Base-by-base conservation (phyloP, 805 yeast species). In the Metschnikowia borealis region DNA sequence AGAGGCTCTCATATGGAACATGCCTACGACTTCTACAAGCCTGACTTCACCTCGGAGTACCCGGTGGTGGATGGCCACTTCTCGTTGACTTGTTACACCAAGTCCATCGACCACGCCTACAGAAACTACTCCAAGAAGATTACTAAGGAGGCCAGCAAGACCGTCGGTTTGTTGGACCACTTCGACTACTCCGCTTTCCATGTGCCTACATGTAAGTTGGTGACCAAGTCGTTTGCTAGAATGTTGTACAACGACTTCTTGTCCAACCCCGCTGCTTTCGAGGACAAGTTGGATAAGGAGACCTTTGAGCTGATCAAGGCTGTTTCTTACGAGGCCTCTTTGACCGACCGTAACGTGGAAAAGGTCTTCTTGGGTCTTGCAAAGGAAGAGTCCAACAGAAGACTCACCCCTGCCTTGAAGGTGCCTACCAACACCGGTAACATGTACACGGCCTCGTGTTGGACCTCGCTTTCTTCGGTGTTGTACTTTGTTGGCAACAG, bases 61-160 rank as follows among this genome's bases (percentile, higher is more conserved):
- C 99, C 99, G 33, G 87, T 84, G 54, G 99, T 94, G 56, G 97
- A 94, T 68, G 99, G 99, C 60, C 97, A 94, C 73, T 94, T 83
- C 75, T 92, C 98, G 3, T 78, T 94, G 66, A 71, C 89, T 37
- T 94, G 99, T 77, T 94, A 94, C 78, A 89, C 91, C 58, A 86
- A 87, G 71, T 97, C 99, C 26, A 74, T 94, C 51, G 98, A 94
- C 76, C 73, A 81, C 56, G 87, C 96, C 61, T 94, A 94, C 78
- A 78, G 79, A 58, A 71, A 83, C 55, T 94, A 90, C 77, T 84
- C 92, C 58, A 80, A 80, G 66, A 91, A 90, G 71, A 62, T 80
- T 59, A 74, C 79, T 60, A 69, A 78, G 60, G 72, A 77, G 58
- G 75, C 81, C 48, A 49, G 46, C 49, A 66, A 66, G 55, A 69